Evolutionary conservation across 805 yeast genomes (phyloP).

Genomic region (Yarrowia sp.): DNA sequence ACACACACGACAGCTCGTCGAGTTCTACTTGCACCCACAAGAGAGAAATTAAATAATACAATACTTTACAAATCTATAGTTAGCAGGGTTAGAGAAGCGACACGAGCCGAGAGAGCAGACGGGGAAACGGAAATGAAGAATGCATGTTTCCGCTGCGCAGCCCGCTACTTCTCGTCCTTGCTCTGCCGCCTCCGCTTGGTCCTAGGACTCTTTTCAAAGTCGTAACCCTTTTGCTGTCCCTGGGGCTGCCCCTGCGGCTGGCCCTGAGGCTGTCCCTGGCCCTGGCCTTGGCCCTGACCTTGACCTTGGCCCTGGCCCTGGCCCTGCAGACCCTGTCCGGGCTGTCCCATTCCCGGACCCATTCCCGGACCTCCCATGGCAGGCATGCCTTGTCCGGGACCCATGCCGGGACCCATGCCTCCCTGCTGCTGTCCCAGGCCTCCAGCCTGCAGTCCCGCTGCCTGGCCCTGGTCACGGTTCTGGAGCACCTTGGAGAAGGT

Average conservation of each 20-base stretch:
- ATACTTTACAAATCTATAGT: slow-evolving; percentile 24
- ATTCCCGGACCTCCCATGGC: neutral
- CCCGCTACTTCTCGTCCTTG: slow-evolving; percentile 9
- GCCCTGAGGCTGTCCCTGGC: neutral
- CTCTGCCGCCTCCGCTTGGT: slow-evolving; percentile 11
- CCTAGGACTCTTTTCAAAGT: slow-evolving; percentile 16
- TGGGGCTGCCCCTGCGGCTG: neutral
- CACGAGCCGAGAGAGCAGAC: neutral
- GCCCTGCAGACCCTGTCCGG: neutral
- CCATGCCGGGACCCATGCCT: neutral
- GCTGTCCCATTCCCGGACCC: neutral
- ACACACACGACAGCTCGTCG: too few species aligned
- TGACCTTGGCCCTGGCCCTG: neutral
- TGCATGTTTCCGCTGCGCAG: neutral
- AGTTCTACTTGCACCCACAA: too few species aligned
- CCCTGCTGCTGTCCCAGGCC: neutral
- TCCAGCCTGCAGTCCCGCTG: neutral
- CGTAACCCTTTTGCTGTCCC: neutral
- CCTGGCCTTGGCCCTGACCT: neutral
- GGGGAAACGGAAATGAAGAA: neutral
- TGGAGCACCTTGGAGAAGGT: slow-evolving; percentile 37
- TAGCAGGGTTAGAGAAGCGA: slow-evolving; percentile 9
- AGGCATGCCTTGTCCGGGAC: neutral
- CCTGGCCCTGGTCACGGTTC: slow-evolving; percentile 33
- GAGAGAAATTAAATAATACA: slow-evolving; percentile 23